A percentile compares a stretch with the other conserved stretches of the same genome.
These are phyloP conservation scores for Paramarasmius palmivorus DNA, from an alignment of 1,284 basidiomycete genomes.

Conservation along the genomic window DNA sequence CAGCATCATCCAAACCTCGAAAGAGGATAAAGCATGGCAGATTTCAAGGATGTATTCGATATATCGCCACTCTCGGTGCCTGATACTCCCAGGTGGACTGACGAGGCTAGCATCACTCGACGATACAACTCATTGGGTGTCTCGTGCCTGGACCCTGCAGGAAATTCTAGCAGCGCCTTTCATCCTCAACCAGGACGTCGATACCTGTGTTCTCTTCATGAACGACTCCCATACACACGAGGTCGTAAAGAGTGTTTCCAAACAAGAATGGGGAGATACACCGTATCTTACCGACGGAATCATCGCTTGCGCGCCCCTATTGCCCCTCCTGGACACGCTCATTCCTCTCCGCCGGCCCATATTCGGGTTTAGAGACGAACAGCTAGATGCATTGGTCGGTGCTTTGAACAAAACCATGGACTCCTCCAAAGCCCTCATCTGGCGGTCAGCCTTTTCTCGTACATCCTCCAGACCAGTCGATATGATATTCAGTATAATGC, in stretches of 20 bases:
- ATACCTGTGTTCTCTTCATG: neutral
- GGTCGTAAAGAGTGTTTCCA: neutral
- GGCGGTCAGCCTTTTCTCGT: constrained; percentile 5
- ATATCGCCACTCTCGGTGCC: neutral
- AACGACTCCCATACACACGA: neutral
- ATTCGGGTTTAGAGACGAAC: neutral
- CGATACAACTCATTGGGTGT: constrained; percentile 1
- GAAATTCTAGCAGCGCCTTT: constrained; percentile 7
- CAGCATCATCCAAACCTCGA: constrained; percentile 2
- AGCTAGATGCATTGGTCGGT: neutral
- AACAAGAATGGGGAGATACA: too few relatives aligned
- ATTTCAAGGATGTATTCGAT: constrained; percentile 5
- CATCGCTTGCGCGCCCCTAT: too few relatives aligned
- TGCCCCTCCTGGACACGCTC: too few relatives aligned
- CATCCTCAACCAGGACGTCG: constrained; percentile 1
- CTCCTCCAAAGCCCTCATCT: neutral
- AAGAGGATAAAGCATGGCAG: constrained; percentile 5
- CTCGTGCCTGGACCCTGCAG: constrained; percentile 6
- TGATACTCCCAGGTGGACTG: neutral
- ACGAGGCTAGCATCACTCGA: neutral
- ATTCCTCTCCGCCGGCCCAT: neutral
- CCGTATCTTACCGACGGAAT: too few relatives aligned
- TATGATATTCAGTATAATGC: constrained; percentile 7
- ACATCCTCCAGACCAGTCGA: constrained; percentile 6
- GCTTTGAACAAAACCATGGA: neutral